Evolutionary conservation across 1,284 basidiomycete genomes (phyloP), one percentile per base, ranked within the genome.

Genomic region (Volvariella volvacea): DNA sequence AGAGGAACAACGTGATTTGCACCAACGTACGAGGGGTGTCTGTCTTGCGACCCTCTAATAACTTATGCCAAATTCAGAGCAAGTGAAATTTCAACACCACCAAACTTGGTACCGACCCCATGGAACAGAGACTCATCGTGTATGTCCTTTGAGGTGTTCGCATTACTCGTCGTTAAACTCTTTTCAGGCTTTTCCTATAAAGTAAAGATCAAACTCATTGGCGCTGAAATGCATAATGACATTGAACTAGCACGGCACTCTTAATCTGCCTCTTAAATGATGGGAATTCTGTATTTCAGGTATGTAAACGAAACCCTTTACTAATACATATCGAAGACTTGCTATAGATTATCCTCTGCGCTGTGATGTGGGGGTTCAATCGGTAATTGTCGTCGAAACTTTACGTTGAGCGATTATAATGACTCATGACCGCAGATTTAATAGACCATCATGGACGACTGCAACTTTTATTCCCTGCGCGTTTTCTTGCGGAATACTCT

Each of bases 71-170:
- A 48, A 19, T 36, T 22, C 46, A 86, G 83, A 83, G 50, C 83
- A 85, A 65, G 64, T 70, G 44, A 77, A 81, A 56, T 85, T 86
- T 50, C 74, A 76, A 54, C 67, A 77, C 48, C 76, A 75, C 37
- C 79, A 88, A 64, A 91, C 88, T 0, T 94, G 90, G 88, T 94
- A 94, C 62, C 71, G 87, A 33, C 80, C 89, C 4, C 88, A 92
- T 61, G 89, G 87, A 33, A 92, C 88, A 3, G 81, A 83, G 45
- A 92, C 91, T 0, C 90, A 93, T 60, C 68, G 82, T 41, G 83
- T 81, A 56, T 49, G 74, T 54, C n/a, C n/a, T n/a, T n/a, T n/a
- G 12, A 21, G 45, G 44, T 31, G 38, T 42, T 41, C 42, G 45
- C 8, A 41, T 33, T 37, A 32, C 34, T 38, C 38, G 12, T 45